Conservation (phyloP, 179 eudicot genomes). For the Kewa caespitosa region DNA sequence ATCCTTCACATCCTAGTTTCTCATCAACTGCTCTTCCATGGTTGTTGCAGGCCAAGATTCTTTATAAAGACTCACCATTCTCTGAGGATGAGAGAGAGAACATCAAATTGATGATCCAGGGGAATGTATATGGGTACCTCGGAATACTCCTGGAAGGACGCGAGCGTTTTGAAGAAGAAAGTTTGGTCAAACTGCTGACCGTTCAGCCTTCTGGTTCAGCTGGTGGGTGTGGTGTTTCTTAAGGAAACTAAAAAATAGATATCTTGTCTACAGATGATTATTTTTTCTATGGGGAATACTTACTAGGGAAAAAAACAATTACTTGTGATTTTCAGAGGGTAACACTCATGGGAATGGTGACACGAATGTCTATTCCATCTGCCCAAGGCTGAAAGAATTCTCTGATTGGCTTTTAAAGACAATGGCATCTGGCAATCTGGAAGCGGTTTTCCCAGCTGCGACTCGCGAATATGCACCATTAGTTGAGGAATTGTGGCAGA, state of each 20-base stretch:
- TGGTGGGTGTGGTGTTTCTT: not conserved
- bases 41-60: slow-evolving; percentile 68
- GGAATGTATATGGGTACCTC: slow-evolving; percentile 82
- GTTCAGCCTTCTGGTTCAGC: slow-evolving; percentile 35
- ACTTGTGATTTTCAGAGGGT: slow-evolving; percentile 34
- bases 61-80: slow-evolving; percentile 73
- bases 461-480: slow-evolving; percentile 95
- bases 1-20: not conserved
- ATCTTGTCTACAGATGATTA: not conserved
- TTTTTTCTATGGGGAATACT: not conserved
- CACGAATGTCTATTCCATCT: slow-evolving; percentile 56
- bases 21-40: not conserved
- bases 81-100: slow-evolving; percentile 81
- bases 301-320: slow-evolving; percentile 18
- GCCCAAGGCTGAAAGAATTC: slow-evolving; percentile 80
- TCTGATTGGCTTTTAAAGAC: slow-evolving; percentile 95
- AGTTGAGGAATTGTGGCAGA: slow-evolving; percentile 80
- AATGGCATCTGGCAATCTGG: slow-evolving; percentile 81
- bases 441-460: slow-evolving; percentile 88
- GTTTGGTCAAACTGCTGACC: slow-evolving; percentile 33
- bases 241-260: not conserved
- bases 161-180: slow-evolving; percentile 91
- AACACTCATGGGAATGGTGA: slow-evolving; percentile 31
- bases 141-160: slow-evolving; percentile 90
- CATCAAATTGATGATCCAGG: slow-evolving; percentile 79